Evolutionary conservation across 2,329 filamentous ascomycete species (phyloP).

Genomic region (Neofusicoccum sp.): DNA sequence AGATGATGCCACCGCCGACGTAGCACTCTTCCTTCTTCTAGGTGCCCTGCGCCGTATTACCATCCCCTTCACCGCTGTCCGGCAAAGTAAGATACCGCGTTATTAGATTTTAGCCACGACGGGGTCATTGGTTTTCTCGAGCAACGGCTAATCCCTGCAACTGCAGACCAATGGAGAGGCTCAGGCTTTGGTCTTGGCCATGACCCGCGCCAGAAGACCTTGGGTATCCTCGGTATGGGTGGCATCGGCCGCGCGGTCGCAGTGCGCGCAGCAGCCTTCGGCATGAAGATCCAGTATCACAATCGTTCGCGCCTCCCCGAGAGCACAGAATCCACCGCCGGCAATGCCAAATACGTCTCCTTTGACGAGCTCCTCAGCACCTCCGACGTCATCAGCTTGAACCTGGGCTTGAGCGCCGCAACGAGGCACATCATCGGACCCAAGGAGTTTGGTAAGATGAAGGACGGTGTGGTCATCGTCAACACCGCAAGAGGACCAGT

Average conservation of each 20-base stretch:
- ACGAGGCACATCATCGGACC: constrained; percentile 55
- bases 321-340: constrained; percentile 38
- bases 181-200: constrained; percentile 47
- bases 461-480: constrained; percentile 56
- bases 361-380: constrained; percentile 55
- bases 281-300: constrained; percentile 60
- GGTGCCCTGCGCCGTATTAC: constrained; percentile 53
- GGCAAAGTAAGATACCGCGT: constrained; percentile 33
- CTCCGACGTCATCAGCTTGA: constrained; percentile 56
- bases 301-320: constrained; percentile 46
- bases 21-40: constrained; percentile 52
- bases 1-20: constrained; percentile 52
- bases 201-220: constrained; percentile 52
- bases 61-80: constrained; percentile 46
- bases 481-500: constrained; percentile 59
- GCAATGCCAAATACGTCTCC: constrained; percentile 52
- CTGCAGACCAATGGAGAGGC: constrained; percentile 34
- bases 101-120: neutral
- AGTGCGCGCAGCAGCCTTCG: constrained; percentile 52
- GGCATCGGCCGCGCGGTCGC: constrained; percentile 56
- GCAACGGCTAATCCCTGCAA: constrained; percentile 26
- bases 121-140: constrained; percentile 35
- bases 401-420: constrained; percentile 50
- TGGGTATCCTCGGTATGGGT: constrained; percentile 61
- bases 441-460: constrained; percentile 53